Conservation (phyloP, 495 filamentous ascomycete species). For the Hypoxylon lenormandii region DNA sequence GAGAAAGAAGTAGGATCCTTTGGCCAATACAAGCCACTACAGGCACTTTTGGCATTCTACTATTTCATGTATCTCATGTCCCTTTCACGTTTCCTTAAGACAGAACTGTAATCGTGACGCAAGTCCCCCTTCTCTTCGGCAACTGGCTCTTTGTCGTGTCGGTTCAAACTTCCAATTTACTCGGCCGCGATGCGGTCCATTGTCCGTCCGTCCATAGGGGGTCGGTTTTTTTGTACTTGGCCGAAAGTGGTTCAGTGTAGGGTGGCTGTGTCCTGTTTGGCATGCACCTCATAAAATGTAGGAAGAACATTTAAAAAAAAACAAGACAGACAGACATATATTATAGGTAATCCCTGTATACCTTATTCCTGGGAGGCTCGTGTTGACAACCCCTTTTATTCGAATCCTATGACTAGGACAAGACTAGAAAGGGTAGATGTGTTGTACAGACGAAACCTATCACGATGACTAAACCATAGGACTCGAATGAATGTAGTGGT, state of each 20-base stretch:
- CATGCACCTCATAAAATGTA: constrained; percentile 40
- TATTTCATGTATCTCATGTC: no score
- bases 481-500: neutral
- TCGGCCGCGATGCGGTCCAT: no score
- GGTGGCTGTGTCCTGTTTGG: constrained; percentile 48
- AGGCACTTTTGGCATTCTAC: no score
- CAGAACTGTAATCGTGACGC: neutral
- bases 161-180: constrained; percentile 36
- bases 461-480: neutral
- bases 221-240: constrained; percentile 20
- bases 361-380: constrained; percentile 36
- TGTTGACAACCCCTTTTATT: constrained; percentile 27
- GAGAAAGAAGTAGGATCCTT: constrained; percentile 5
- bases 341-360: constrained; percentile 37
- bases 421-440: constrained; percentile 8
- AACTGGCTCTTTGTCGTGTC: constrained; percentile 19
- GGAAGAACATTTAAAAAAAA: constrained; percentile 5
- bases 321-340: constrained; percentile 5
- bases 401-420: constrained; percentile 7
- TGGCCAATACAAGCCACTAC: neutral
- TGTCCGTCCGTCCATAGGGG: neutral
- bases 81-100: no score
- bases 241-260: constrained; percentile 37
- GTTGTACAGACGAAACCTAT: constrained; percentile 24
- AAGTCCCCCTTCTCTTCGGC: neutral